phyloP scores from a whole-genome alignment of 352 stramenopile species.

The Pythium periplocum region DNA sequence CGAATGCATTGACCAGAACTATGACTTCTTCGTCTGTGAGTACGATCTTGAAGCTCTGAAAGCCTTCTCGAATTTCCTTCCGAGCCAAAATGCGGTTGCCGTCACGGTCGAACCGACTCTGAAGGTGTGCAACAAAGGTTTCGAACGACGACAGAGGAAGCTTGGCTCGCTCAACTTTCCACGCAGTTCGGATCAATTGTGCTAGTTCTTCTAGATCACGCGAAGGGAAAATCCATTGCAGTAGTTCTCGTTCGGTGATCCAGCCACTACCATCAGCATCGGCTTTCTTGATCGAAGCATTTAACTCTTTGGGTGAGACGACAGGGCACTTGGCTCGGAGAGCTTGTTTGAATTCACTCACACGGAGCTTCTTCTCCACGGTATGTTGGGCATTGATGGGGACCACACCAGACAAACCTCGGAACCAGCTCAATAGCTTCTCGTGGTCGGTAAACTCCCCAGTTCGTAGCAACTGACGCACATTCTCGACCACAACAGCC shows the following conservation, averaged over 20 bases:
- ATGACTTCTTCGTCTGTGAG: conserved; percentile 37
- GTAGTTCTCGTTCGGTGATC: conserved; percentile 58
- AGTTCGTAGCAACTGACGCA: conserved; percentile 15
- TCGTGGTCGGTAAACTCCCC: conserved; percentile 10
- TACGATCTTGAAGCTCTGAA: conserved; percentile 30
- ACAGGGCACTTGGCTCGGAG: conserved; percentile 21
- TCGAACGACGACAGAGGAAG: too few relatives aligned
- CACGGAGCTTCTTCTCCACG: conserved; percentile 39
- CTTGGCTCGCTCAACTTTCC: conserved; percentile 18
- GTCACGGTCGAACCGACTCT: conserved; percentile 49
- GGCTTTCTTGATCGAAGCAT: conserved; percentile 33
- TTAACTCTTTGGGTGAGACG: conserved; percentile 19
- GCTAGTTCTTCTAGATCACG: conserved; percentile 64
- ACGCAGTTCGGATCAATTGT: conserved; percentile 27
- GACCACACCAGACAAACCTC: conserved; percentile 30
- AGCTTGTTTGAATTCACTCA: conserved; percentile 50
- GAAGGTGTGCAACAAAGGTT: conserved; percentile 13
- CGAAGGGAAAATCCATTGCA: conserved; percentile 40
- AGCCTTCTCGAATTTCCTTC: conserved; percentile 45
- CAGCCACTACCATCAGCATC: conserved; percentile 59
- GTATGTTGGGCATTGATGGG: conserved; percentile 1
- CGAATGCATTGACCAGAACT: conserved; percentile 46
- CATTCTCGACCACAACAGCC: conserved; percentile 17
- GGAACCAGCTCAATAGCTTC: conserved; percentile 43
- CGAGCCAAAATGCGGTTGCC: conserved; percentile 52